Evolutionary conservation across 257 asterid genomes (phyloP).

Genomic region (Cynanchum wilfordii): DNA sequence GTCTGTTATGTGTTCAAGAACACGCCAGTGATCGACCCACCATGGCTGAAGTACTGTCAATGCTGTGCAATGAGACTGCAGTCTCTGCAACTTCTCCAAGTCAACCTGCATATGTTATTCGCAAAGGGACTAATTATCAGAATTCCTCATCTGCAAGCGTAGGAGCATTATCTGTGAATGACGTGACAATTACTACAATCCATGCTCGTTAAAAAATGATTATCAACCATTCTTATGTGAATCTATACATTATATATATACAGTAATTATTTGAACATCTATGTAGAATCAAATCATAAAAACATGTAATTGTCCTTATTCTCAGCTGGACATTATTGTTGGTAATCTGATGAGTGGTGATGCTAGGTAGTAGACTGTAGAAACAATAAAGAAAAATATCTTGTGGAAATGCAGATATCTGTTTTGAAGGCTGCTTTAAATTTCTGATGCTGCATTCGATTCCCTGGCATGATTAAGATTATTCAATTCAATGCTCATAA

Average conservation of each 20-base stretch:
- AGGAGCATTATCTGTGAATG: slow-evolving; percentile 15
- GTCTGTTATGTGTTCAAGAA: slow-evolving; percentile 33
- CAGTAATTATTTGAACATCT: neutral
- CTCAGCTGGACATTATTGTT: neutral
- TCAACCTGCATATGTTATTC: slow-evolving; percentile 18
- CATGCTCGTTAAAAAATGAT: slow-evolving; percentile 8
- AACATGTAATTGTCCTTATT: neutral
- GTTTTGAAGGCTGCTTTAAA: neutral
- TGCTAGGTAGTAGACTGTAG: neutral
- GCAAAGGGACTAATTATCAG: neutral
- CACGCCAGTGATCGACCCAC: slow-evolving; percentile 23
- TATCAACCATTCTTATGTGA: neutral
- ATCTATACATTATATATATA: too few relatives aligned
- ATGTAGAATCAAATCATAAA: neutral
- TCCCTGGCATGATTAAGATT: neutral
- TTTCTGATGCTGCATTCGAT: neutral
- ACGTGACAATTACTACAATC: slow-evolving; percentile 13
- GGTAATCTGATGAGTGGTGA: neutral
- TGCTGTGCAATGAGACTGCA: slow-evolving; percentile 19
- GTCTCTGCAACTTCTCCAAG: slow-evolving; percentile 18
- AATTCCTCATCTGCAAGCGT: slow-evolving; percentile 6
- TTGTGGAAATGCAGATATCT: neutral
- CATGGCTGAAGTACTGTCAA: slow-evolving; percentile 16
- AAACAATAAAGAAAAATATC: neutral
- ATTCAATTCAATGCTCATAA: neutral